phyloP scores from a whole-genome alignment of 257 asterid species.

The Solanum etuberosum region DNA sequence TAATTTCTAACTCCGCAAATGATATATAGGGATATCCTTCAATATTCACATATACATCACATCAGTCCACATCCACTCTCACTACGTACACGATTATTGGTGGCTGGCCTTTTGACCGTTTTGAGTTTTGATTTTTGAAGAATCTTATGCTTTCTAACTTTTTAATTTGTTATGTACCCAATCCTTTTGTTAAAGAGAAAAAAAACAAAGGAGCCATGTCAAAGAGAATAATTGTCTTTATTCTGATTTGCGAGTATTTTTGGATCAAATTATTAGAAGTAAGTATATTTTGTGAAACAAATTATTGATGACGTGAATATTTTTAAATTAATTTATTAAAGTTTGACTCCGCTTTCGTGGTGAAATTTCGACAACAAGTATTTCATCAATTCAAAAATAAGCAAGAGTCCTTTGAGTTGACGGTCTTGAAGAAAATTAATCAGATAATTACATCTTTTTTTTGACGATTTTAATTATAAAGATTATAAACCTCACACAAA shows the following conservation, averaged over 20 bases:
- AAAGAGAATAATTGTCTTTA: neutral
- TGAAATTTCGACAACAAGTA: too few relatives aligned
- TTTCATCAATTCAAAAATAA: neutral
- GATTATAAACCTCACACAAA: too few relatives aligned
- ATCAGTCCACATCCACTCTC: neutral
- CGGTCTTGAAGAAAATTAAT: neutral
- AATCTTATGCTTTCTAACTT: slow-evolving; percentile 3
- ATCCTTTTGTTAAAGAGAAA: neutral
- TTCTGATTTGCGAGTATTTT: too few relatives aligned
- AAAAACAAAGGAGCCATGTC: neutral
- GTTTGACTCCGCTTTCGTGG: neutral
- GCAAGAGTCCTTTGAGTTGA: neutral
- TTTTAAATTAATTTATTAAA: too few relatives aligned
- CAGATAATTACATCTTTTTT: too few relatives aligned
- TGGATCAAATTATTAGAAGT: too few relatives aligned
- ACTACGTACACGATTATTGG: neutral
- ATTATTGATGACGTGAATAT: too few relatives aligned
- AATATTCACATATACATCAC: neutral
- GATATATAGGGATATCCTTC: neutral
- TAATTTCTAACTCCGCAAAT: neutral
- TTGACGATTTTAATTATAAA: too few relatives aligned
- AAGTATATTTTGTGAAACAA: too few relatives aligned
- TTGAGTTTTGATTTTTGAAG: slow-evolving; percentile 12
- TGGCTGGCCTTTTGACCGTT: slow-evolving; percentile 10
- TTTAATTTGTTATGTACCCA: neutral